phyloP scores from a whole-genome alignment of 306 rosid species.

The Acmispon strigosus region DNA sequence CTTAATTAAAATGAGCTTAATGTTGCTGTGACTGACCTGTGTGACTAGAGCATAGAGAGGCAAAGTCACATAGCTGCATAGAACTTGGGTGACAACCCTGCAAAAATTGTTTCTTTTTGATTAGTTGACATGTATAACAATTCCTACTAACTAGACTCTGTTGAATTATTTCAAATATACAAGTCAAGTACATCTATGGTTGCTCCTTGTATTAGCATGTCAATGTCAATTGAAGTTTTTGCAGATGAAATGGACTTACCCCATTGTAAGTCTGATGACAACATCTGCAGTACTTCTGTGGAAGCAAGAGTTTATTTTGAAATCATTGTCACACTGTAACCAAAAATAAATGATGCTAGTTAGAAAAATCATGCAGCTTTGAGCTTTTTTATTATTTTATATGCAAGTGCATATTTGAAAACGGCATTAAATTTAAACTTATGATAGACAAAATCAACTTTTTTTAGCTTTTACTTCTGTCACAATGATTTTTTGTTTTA shows the following conservation, averaged over 20 bases:
- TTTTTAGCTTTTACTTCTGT: too few relatives aligned
- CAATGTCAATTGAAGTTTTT: not conserved
- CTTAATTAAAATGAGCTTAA: not conserved
- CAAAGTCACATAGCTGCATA: conserved; percentile 78
- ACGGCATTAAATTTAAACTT: too few relatives aligned
- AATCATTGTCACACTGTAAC: conserved; percentile 31
- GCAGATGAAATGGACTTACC: conserved; percentile 37
- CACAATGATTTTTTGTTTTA: too few relatives aligned
- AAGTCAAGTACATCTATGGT: not conserved
- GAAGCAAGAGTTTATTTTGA: conserved; percentile 40
- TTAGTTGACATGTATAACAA: not conserved
- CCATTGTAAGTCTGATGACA: conserved; percentile 49
- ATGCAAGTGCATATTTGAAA: too few relatives aligned
- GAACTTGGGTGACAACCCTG: conserved; percentile 58
- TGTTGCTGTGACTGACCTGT: conserved; percentile 38
- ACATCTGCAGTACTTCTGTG: conserved; percentile 27
- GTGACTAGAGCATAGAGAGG: conserved; percentile 85
- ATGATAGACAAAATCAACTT: too few relatives aligned
- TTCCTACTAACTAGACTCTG: not conserved
- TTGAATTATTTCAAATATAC: not conserved
- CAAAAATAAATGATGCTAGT: not conserved
- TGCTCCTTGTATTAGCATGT: not conserved
- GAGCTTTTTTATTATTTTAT: too few relatives aligned
- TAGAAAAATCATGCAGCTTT: not conserved
- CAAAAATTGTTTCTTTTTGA: conserved; percentile 1